These are phyloP conservation scores for Novymonas esmeraldas DNA, from an alignment of 208 protist genomes.

Conservation along the genomic window DNA sequence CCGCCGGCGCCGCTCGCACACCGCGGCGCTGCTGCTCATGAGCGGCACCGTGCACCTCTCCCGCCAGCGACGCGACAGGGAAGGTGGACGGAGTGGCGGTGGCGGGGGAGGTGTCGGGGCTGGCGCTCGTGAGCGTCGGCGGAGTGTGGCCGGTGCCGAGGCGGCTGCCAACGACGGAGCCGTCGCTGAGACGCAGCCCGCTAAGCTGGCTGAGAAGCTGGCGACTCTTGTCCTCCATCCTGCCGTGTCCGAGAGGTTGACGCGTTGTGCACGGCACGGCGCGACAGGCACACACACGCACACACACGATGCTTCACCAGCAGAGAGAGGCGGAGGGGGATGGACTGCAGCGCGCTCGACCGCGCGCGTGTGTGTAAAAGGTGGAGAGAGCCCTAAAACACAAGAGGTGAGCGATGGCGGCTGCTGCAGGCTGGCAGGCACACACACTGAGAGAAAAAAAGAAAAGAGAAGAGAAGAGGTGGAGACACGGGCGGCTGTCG, in stretches of 20 bases:
- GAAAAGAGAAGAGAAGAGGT: not conserved
- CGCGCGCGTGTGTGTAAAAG: not conserved
- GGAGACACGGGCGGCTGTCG: not conserved
- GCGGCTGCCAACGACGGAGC: constrained; percentile 30
- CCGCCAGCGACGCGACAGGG: constrained; percentile 2
- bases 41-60: constrained; percentile 1
- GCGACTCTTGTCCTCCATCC: constrained; percentile 17
- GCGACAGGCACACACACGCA: no score
- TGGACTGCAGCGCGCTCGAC: not conserved
- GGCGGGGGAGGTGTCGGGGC: constrained; percentile 8
- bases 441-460: constrained; percentile 4
- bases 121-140: constrained; percentile 18
- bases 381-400: not conserved
- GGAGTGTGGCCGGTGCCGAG: constrained; percentile 23
- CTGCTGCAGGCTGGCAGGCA: no score
- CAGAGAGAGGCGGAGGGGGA: not conserved
- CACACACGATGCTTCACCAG: no score
- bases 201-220: constrained; percentile 46
- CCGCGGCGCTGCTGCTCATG: constrained; percentile 18
- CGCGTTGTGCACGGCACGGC: not conserved
- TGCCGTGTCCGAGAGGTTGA: not conserved
- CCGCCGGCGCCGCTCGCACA: not conserved
- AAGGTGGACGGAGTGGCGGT: constrained; percentile 25
- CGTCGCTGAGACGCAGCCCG: constrained; percentile 49
- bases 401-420: not conserved